Base-by-base conservation (phyloP, 2,329 filamentous ascomycete species). In the Diaporthe ampelina region DNA sequence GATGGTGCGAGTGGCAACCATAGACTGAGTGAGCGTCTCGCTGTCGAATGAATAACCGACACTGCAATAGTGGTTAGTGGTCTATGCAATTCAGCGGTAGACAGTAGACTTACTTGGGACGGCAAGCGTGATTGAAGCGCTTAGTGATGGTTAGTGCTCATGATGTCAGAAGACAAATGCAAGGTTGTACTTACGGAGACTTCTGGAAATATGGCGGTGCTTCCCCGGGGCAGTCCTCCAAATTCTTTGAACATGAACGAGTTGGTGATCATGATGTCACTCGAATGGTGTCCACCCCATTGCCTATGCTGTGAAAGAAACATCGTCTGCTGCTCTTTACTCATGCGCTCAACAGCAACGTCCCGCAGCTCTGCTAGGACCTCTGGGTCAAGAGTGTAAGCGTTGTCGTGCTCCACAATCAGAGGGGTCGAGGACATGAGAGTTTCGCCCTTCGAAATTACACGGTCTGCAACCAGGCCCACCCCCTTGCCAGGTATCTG, bases 191-290 rank as follows among this genome's bases (percentile, higher is more conserved):
- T 45, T 29, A 63, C 58, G 37, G 58, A 63, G 58, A 63, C 58
- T 63, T 45, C 58, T 45, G 37, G 58, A 43, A 63, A 63, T 24
- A 45, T 63, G 15, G 58, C 58, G 24, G 37, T 63, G 24, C 6
- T 21, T 45, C 58, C 58, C 21, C 58, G 8, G 37, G 37, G 37
- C 6, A 63, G 37, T 63, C 58, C 58, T 56, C 65, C 65, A 35
- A 69, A 69, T 56, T 26, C 52, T n/a, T 11, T 35, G 45, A 69
- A 69, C 29, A 69, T 35, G 45, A 69, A 69, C n/a, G 65, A 52
- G 8, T 68, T 68, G 58, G 58, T 61, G 8, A 61, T 17, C 58
- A 61, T 43, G n/a, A 61, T 61, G 37, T 61, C 58, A 43, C 58
- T 61, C 19, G 58, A 8, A 11, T 40, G 58, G 58, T 61, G 58